phyloP scores from a whole-genome alignment of 768 basidiomycete genomes.

The Lentinula edodes region DNA sequence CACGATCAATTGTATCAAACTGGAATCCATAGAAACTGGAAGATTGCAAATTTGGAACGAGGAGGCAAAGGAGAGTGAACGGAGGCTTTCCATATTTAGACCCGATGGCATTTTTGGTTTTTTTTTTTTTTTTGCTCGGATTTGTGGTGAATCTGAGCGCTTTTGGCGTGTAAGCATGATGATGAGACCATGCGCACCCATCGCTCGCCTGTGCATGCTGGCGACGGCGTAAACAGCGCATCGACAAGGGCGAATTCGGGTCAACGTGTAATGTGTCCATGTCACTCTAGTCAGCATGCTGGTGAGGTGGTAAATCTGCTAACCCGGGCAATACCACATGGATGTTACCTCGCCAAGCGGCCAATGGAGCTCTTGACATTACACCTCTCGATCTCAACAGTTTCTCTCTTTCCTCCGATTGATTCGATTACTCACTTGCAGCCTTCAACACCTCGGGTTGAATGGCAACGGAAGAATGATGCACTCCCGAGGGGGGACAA shows the following conservation, averaged over 20 bases:
- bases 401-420: background rate
- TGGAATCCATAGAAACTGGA: too few species aligned
- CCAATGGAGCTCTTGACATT: background rate
- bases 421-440: too few species aligned
- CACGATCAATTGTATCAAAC: too few species aligned
- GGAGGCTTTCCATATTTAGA: background rate
- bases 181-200: conserved; percentile 1
- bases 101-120: too few species aligned
- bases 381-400: background rate
- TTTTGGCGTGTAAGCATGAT: conserved; percentile 2
- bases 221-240: conserved; percentile 3
- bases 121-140: background rate
- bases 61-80: background rate
- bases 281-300: background rate
- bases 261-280: background rate
- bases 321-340: background rate
- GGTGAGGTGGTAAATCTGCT: background rate
- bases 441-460: too few species aligned
- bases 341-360: background rate
- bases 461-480: too few species aligned
- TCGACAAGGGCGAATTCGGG: background rate
- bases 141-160: background rate
- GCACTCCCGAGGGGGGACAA: too few species aligned
- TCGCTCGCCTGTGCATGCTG: background rate
- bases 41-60: too few species aligned